Conservation (phyloP, 257 asterid species). For the Solanum microdontum region DNA sequence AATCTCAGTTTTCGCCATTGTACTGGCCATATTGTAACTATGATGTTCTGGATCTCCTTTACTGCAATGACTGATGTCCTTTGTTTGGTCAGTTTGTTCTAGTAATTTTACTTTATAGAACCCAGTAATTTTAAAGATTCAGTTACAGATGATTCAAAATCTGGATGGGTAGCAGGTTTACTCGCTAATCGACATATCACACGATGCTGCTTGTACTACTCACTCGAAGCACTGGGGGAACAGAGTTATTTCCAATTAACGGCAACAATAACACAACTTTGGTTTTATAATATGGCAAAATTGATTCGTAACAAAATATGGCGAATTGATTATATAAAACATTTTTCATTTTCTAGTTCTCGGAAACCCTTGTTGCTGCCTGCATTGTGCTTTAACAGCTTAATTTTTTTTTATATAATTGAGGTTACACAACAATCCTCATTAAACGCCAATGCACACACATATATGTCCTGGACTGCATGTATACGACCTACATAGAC, state of each 20-base stretch:
- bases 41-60: neutral
- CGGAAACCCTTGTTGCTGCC: neutral
- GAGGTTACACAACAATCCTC: neutral
- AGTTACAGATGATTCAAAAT: neutral
- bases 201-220: neutral
- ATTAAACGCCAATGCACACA: neutral
- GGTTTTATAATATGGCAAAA: neutral
- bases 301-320: neutral
- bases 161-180: neutral
- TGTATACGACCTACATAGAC: neutral
- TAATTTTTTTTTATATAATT: neutral
- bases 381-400: neutral
- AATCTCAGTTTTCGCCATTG: neutral
- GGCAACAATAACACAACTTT: neutral
- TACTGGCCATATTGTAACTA: neutral
- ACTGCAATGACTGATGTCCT: neutral
- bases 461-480: neutral
- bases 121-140: neutral
- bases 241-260: neutral
- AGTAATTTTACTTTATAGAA: neutral
- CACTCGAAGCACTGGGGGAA: neutral
- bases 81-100: neutral
- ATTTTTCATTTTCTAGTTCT: neutral
- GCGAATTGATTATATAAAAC: neutral
- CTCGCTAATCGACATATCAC: neutral